Percentiles rank a stretch among this genome's conserved stretches.
phyloP scores from a whole-genome alignment of 306 rosid genomes.

The Vigna radiata region DNA sequence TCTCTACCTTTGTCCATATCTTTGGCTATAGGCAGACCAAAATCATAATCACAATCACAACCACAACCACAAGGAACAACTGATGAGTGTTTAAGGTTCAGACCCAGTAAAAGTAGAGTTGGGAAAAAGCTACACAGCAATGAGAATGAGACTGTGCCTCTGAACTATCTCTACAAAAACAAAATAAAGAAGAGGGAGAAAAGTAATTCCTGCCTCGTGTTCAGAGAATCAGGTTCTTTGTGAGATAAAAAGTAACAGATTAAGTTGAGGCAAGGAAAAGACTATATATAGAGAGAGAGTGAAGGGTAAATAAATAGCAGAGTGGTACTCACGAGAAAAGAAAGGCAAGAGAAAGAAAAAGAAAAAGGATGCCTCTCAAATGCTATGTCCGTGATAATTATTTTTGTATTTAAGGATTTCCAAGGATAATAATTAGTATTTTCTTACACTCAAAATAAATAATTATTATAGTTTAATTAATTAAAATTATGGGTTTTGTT shows the following conservation, averaged over 20 bases:
- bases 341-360: constrained; percentile 30
- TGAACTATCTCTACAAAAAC: neutral
- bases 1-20: constrained; percentile 56
- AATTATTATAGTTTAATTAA: too few relatives aligned
- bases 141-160: constrained; percentile 36
- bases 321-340: constrained; percentile 36
- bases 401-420: neutral
- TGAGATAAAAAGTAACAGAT: constrained; percentile 36
- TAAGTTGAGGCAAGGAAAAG: neutral
- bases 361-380: constrained; percentile 37
- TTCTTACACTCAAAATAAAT: neutral
- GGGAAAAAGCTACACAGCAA: constrained; percentile 27
- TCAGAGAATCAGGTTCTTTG: constrained; percentile 76
- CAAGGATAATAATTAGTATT: neutral
- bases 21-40: neutral
- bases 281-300: neutral
- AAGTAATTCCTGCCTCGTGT: constrained; percentile 48
- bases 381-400: constrained; percentile 44
- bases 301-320: constrained; percentile 1
- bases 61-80: neutral
- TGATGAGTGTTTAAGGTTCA: constrained; percentile 9
- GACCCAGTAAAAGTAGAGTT: neutral
- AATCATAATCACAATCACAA: neutral
- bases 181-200: constrained; percentile 5
- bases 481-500: too few relatives aligned